Conservation (phyloP, 345 rosid genomes). For the Eucalyptus tenuipes region DNA sequence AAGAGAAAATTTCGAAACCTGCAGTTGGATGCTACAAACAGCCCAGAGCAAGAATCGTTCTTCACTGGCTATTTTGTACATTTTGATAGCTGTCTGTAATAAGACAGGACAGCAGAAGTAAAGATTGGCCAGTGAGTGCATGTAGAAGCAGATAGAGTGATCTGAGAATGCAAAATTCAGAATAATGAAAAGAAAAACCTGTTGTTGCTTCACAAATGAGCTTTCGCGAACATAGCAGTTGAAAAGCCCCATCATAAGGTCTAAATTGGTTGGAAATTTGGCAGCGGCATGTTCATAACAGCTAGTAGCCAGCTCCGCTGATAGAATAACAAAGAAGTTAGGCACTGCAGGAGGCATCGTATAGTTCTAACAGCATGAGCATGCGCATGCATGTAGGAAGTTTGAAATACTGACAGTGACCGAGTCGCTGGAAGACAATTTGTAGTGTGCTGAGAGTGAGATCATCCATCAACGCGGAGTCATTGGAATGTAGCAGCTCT, state of each 20-base stretch:
- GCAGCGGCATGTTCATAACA: conserved; percentile 85
- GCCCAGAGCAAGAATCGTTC: conserved; percentile 98
- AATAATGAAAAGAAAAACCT: conserved; percentile 26
- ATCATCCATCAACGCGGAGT: conserved; percentile 78
- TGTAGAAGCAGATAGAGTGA: neutral
- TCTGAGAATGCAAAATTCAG: neutral
- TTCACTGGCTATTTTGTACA: conserved; percentile 91
- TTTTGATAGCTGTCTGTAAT: conserved; percentile 86
- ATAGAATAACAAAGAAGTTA: neutral
- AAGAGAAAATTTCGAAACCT: conserved; percentile 26
- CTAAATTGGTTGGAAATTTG: conserved; percentile 69
- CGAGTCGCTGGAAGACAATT: conserved; percentile 89
- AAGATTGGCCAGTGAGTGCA: neutral
- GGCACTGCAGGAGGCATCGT: neutral
- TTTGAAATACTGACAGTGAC: conserved; percentile 47
- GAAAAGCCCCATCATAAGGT: conserved; percentile 93
- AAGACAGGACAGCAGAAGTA: conserved; percentile 7
- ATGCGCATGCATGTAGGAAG: neutral
- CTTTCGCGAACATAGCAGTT: conserved; percentile 92
- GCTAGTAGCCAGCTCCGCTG: conserved; percentile 93
- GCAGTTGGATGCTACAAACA: conserved; percentile 97
- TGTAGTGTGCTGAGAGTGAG: conserved; percentile 94
- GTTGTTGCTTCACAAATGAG: conserved; percentile 95
- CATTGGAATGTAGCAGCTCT: conserved; percentile 60
- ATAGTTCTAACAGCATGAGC: neutral